phyloP scores from a whole-genome alignment of 352 stramenopile genomes.

The Pythium sukuiense region DNA sequence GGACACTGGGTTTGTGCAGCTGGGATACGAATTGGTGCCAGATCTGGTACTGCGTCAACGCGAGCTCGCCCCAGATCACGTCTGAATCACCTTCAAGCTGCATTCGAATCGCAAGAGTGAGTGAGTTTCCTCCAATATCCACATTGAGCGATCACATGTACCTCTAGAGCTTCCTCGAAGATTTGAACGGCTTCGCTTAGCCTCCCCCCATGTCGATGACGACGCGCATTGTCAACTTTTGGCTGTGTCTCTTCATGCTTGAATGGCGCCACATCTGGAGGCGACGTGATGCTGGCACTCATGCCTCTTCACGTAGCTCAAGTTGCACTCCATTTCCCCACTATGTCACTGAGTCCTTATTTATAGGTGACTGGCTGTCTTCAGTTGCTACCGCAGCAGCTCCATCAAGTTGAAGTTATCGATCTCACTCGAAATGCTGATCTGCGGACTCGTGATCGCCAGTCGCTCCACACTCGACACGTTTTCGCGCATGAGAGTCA shows the following conservation, averaged over 20 bases:
- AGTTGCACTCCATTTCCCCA: not conserved
- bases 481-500: slow-evolving; percentile 29
- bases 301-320: not conserved
- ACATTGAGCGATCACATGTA: slow-evolving; percentile 19
- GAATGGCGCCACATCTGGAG: slow-evolving; percentile 8
- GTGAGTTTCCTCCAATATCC: not conserved
- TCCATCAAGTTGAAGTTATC: slow-evolving; percentile 42
- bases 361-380: slow-evolving; percentile 11
- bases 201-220: slow-evolving; percentile 36
- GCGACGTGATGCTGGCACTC: not conserved
- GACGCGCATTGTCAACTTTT: slow-evolving; percentile 33
- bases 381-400: not conserved
- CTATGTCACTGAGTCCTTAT: slow-evolving; percentile 2
- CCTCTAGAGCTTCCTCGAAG: slow-evolving; percentile 50
- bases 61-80: slow-evolving; percentile 58
- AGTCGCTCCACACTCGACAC: slow-evolving; percentile 45
- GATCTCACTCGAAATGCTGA: slow-evolving; percentile 46
- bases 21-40: slow-evolving; percentile 49
- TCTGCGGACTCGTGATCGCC: slow-evolving; percentile 37
- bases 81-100: slow-evolving; percentile 59
- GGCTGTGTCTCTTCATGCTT: slow-evolving; percentile 33
- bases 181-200: slow-evolving; percentile 40
- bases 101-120: not conserved
- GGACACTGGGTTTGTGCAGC: slow-evolving; percentile 38
- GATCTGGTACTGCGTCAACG: slow-evolving; percentile 53